Base-by-base conservation (phyloP, 176 grass and related monocot species). In the Aegilops longissima region DNA sequence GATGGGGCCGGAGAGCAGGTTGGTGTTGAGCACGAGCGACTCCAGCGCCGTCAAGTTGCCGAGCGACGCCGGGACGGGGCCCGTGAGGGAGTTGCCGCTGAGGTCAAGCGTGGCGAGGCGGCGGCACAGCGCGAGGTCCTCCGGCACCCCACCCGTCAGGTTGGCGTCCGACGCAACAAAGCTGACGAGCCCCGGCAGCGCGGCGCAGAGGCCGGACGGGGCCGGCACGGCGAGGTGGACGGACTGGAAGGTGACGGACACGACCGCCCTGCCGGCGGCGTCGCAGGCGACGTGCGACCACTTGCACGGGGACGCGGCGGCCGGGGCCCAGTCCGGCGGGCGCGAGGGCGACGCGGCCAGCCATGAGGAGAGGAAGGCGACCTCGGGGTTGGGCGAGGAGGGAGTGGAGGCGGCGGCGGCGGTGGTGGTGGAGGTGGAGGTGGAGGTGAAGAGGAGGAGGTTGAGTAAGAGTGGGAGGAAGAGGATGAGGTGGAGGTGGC, bases 261-360 rank as follows among this genome's bases (percentile, higher is more conserved):
- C 85, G 8, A 96, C 88, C 0, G 17, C 14, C 8, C 44, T 73
- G 0, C 64, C 77, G 31, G 23, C 56, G 39, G 33, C 35, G 63
- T 74, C 82, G 84, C 97, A 96, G 16, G 69, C 49, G 40, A 98
- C 33, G 84, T 96, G 97, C 12, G 82, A 96, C 97, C 97, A 98
- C 34, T 85, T 91, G 92, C 97, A 98, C 5, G 97, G 93, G 4
- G 90, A 92, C 3, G 83, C 2, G 1, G 90, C 34, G 9, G 88
- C 17, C 6, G 92, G 87, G 12, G 88, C 86, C 97, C 97, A 98
- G 70, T 98, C 92, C 52, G 92, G 79, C 5, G 86, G 83, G 0
- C 83, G 68, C 16, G 87, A 47, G 33, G 85, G n/a, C 69, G 88
- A 82, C 51, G 90, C 69, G 79, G 87, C 92, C 2, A 98, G 88